A percentile compares a stretch with the other conserved stretches of the same genome.
These are phyloP conservation scores for Crithidia brevicula DNA, from an alignment of 208 protist species.

Conservation along the genomic window DNA sequence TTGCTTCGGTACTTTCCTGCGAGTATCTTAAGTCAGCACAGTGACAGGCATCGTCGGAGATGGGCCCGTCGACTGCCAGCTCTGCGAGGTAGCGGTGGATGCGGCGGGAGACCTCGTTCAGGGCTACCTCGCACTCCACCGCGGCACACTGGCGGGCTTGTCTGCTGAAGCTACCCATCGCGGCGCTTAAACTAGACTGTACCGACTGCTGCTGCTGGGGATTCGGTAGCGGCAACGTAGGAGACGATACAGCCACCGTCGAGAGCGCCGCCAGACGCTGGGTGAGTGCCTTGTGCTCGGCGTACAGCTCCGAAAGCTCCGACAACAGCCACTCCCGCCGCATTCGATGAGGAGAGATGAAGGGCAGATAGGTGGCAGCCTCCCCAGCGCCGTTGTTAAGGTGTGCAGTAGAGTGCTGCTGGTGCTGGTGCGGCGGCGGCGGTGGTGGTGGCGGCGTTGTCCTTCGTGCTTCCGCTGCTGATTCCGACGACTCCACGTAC, in stretches of 20 bases:
- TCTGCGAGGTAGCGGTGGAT: conserved; percentile 20
- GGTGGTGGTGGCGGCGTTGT: no score
- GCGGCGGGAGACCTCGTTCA: conserved; percentile 7
- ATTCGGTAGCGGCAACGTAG: neutral
- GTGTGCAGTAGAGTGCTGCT: neutral
- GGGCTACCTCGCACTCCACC: conserved; percentile 8
- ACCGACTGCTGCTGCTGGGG: neutral
- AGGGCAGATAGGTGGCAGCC: neutral
- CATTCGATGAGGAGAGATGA: neutral
- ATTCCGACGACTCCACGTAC: no score
- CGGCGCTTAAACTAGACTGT: neutral
- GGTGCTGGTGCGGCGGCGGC: neutral
- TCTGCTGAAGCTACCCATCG: neutral
- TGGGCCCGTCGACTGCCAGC: conserved; percentile 1
- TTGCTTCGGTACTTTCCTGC: neutral
- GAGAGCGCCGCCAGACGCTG: conserved; percentile 9
- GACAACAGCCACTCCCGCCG: conserved; percentile 16
- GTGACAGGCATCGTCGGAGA: neutral
- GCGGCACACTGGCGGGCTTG: conserved; percentile 4
- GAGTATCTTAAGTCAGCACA: no score
- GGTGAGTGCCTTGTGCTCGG: conserved; percentile 1
- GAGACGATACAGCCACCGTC: neutral
- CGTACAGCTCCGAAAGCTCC: conserved; percentile 15
- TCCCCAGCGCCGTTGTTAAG: neutral
- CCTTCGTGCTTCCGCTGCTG: no score